Evolutionary conservation across 192 early-diverging fungal genomes (phyloP), one percentile per base, ranked within the genome.

Genomic region (Coemansia sp.): DNA sequence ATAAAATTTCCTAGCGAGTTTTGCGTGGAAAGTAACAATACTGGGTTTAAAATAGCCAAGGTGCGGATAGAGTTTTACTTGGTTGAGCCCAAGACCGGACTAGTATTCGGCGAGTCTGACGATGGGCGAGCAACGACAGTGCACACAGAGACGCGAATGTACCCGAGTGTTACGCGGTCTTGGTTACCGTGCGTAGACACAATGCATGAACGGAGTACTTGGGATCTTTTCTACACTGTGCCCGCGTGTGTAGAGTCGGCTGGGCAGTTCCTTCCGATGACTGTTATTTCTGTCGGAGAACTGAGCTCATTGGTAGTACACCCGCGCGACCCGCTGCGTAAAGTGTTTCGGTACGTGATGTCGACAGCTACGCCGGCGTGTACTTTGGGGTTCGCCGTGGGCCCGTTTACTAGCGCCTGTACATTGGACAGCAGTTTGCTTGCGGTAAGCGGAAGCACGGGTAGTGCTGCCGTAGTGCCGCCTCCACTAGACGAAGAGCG

Each of bases 121-220:
- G 27, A 63, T 3, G 31, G 63, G 36, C 45, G 55, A 11, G 15
- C 34, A 53, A 41, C 61, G 3, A 59, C 69, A 6, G 73, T 89
- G 66, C 87, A 92, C 75, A 92, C 92, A 8, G 85, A 89, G 58
- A 88, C 91, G 58, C 85, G 85, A 31, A 82, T 88, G 27, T 60
- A 88, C 11, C 89, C 90, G 29, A 90, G 93, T 9, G 78, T 79
- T 19, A 86, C 92, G 7, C 86, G 94, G 6, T 60, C 83, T 37
- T 94, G 93, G 93, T 73, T 95, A 39, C 94, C 94, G 14, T 95
- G 93, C 60, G 66, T 93, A 41, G 93, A 95, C 68, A 69, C 75
- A 19, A 58, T 89, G 25, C 76, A 85, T 31, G 89, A 89, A 31
- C 67, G 89, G 61, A 88, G 85, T 25, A 93, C 92, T 10, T 95